phyloP scores from a whole-genome alignment of 345 rosid genomes.

The Microcos paniculata region DNA sequence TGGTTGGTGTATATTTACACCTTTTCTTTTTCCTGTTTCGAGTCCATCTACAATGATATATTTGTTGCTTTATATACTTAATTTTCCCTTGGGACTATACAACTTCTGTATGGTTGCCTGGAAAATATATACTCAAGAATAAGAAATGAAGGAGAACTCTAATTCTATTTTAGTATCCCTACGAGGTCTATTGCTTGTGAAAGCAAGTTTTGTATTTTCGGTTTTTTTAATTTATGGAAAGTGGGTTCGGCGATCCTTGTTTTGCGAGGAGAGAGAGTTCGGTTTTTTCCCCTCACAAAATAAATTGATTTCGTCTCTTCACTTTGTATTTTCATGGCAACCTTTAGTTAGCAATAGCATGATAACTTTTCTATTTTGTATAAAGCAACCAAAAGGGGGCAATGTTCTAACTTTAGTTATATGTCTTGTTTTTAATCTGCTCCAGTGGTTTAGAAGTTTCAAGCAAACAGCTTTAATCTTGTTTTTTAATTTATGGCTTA shows the following conservation, averaged over 20 bases:
- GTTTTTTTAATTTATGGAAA: not conserved
- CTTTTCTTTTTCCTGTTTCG: not conserved
- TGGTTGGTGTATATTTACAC: not conserved
- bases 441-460: not conserved
- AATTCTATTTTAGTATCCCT: not conserved
- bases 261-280: not conserved
- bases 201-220: not conserved
- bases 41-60: not conserved
- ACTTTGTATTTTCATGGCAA: not conserved
- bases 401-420: not conserved
- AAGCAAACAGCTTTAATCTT: not conserved
- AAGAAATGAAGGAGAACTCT: not conserved
- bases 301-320: constrained; percentile 1
- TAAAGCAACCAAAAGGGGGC: not conserved
- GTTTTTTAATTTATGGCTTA: too few relatives aligned
- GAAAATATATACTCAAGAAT: not conserved
- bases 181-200: not conserved
- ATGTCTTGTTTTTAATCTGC: not conserved
- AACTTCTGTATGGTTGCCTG: not conserved
- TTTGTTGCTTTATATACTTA: not conserved
- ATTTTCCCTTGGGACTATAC: not conserved
- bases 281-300: not conserved
- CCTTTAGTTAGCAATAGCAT: too few relatives aligned
- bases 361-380: not conserved
- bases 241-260: not conserved